phyloP scores from a whole-genome alignment of 768 basidiomycete genomes.

The Daedaleopsis nitida region DNA sequence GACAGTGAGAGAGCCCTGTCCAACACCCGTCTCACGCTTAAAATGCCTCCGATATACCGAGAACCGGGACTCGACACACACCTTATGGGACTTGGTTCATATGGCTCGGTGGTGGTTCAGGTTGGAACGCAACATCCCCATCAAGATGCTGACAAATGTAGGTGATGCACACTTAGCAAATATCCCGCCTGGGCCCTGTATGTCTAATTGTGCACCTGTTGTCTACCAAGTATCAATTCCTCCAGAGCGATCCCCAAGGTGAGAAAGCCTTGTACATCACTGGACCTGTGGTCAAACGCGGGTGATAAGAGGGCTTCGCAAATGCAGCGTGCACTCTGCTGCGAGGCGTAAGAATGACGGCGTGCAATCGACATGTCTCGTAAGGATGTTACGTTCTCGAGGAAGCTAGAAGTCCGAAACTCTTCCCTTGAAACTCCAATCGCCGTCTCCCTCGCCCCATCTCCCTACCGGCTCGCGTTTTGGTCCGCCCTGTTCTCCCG shows the following conservation, averaged over 20 bases:
- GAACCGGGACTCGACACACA: background rate
- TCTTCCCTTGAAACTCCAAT: conserved; percentile 91
- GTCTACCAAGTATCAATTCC: too few relatives aligned
- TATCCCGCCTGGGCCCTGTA: too few relatives aligned
- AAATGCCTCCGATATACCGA: background rate
- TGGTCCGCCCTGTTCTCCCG: conserved; percentile 86
- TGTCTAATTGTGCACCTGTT: too few relatives aligned
- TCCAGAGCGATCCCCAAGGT: too few relatives aligned
- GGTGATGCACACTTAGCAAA: too few relatives aligned
- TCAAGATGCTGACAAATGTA: too few relatives aligned
- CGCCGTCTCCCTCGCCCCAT: conserved; percentile 60
- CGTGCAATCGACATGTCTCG: background rate
- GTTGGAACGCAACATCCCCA: too few relatives aligned
- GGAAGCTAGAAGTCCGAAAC: conserved; percentile 75
- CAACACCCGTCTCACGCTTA: background rate
- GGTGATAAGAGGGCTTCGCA: too few relatives aligned
- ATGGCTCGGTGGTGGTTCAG: background rate
- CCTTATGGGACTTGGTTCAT: too few relatives aligned
- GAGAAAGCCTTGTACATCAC: too few relatives aligned
- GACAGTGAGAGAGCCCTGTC: background rate
- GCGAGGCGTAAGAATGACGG: background rate
- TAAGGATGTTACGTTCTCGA: background rate
- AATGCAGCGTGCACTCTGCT: too few relatives aligned
- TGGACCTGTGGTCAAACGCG: too few relatives aligned
- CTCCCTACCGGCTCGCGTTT: conserved; percentile 78